These are phyloP conservation scores for Arabidopsis arenosa DNA, from an alignment of 345 rosid species.

Conservation along the genomic window DNA sequence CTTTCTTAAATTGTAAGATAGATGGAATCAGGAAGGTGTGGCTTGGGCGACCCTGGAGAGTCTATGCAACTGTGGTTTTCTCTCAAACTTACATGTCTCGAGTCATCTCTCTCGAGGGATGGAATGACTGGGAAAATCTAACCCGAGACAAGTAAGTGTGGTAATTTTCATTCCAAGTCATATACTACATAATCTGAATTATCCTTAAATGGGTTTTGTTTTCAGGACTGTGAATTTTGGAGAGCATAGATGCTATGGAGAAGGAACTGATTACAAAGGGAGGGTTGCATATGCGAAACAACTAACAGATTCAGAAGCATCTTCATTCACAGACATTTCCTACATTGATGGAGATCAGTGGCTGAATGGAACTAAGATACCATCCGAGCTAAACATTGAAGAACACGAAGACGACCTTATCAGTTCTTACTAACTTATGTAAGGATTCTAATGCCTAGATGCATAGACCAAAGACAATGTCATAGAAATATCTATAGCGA, in stretches of 20 bases:
- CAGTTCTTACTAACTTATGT: not conserved
- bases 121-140: conserved; percentile 76
- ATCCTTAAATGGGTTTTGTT: not conserved
- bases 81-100: conserved; percentile 66
- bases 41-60: conserved; percentile 87
- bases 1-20: conserved; percentile 67
- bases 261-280: not conserved
- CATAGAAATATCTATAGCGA: too few relatives aligned
- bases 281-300: not conserved
- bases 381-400: not conserved
- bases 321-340: not conserved
- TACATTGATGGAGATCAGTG: not conserved
- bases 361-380: not conserved
- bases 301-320: not conserved
- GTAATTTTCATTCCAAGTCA: not conserved
- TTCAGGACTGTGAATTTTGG: not conserved
- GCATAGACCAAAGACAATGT: not conserved
- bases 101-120: conserved; percentile 62
- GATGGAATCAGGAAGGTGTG: conserved; percentile 65
- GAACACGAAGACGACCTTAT: not conserved
- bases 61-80: conserved; percentile 69
- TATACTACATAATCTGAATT: not conserved
- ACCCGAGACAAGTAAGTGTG: conserved; percentile 63
- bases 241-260: not conserved
- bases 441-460: not conserved